Conservation (phyloP, 768 basidiomycete genomes). For the Boletus bicolor region DNA sequence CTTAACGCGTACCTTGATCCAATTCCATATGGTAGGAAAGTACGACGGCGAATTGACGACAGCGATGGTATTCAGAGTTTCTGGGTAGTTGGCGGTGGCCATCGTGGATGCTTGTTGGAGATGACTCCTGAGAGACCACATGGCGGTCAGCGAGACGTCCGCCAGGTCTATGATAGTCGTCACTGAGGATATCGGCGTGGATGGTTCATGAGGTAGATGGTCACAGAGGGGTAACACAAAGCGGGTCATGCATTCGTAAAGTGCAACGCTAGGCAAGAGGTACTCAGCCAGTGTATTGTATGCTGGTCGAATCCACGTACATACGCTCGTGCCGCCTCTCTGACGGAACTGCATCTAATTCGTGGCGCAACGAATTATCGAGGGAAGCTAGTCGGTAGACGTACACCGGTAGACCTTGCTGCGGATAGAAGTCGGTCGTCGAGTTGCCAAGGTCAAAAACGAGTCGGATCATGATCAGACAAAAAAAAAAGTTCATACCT, state of each 20-base stretch:
- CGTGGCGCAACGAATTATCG: conserved; percentile 48
- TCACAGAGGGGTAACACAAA: conserved; percentile 66
- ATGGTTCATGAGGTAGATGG: conserved; percentile 50
- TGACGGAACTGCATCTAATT: conserved; percentile 51
- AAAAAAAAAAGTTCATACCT: conserved; percentile 39
- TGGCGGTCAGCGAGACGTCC: conserved; percentile 52
- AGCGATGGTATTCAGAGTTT: conserved; percentile 64
- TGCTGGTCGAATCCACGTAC: conserved; percentile 38
- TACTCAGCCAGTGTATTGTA: background rate
- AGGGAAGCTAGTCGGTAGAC: conserved; percentile 74
- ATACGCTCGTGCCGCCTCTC: conserved; percentile 67
- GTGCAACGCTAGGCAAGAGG: conserved; percentile 44
- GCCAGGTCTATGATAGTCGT: conserved; percentile 74
- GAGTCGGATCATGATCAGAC: background rate
- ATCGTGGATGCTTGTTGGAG: conserved; percentile 73
- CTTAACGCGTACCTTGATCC: conserved; percentile 60
- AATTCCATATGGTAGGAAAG: conserved; percentile 80
- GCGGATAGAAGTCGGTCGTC: background rate
- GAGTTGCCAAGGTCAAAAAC: background rate
- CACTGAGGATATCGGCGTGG: conserved; percentile 56
- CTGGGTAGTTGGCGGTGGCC: conserved; percentile 79
- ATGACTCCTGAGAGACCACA: conserved; percentile 71
- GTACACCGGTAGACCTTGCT: conserved; percentile 71
- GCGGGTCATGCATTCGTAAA: conserved; percentile 65
- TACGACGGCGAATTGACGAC: conserved; percentile 80